Conservation (phyloP, 345 rosid species). For the Stellera chamaejasme region DNA sequence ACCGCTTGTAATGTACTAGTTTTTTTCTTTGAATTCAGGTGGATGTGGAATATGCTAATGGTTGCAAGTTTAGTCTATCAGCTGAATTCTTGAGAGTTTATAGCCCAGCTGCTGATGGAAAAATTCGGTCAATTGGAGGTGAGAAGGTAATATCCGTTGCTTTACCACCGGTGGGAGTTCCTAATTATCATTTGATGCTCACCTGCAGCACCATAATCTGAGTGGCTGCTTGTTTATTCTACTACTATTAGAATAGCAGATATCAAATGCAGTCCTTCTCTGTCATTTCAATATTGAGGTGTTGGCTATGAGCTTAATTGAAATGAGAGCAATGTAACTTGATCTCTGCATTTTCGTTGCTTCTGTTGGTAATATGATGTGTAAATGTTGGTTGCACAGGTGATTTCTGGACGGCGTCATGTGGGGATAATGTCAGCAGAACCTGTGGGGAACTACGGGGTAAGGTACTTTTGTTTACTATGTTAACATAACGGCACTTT, state of each 20-base stretch:
- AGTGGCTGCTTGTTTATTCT: not conserved
- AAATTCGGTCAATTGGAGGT: slow-evolving; percentile 70
- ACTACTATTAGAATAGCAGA: not conserved
- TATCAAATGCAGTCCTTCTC: not conserved
- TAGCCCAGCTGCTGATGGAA: slow-evolving; percentile 91
- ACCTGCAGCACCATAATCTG: too few species aligned
- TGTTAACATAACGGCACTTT: not conserved
- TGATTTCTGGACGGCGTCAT: slow-evolving; percentile 76
- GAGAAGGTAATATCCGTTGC: slow-evolving; percentile 48
- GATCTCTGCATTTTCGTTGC: not conserved
- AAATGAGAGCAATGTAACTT: not conserved
- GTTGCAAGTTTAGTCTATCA: slow-evolving; percentile 48
- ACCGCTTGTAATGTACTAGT: slow-evolving; percentile 8
- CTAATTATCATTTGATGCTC: too few species aligned
- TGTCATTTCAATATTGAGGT: not conserved
- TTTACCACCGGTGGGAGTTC: too few species aligned
- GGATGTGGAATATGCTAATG: slow-evolving; percentile 68
- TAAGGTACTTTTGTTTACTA: slow-evolving; percentile 47
- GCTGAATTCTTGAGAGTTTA: slow-evolving; percentile 71
- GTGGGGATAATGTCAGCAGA: slow-evolving; percentile 96
- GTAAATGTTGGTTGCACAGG: slow-evolving; percentile 33
- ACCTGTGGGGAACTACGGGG: slow-evolving; percentile 94
- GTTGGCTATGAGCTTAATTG: not conserved
- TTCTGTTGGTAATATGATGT: not conserved
- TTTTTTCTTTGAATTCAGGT: slow-evolving; percentile 28